Evolutionary conservation across 73 alveolate species (phyloP).

Genomic region (Paramecium sexaurelia): DNA sequence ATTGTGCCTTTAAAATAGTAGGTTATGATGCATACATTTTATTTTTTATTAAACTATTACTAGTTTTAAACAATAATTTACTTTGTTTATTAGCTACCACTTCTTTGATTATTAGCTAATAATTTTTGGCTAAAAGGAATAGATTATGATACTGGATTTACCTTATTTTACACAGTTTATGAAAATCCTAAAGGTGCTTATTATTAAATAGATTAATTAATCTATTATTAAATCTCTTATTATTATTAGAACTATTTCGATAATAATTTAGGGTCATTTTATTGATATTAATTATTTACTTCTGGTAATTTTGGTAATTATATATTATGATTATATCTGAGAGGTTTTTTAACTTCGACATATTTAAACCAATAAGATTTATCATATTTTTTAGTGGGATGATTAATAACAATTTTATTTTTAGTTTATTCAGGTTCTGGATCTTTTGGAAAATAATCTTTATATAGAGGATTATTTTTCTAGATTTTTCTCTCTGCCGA

Average conservation of each 20-base stretch:
- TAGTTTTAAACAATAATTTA: background rate
- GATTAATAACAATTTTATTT: background rate
- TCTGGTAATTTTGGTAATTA: conserved; percentile 37
- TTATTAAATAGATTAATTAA: background rate
- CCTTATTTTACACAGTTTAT: background rate
- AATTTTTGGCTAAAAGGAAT: conserved; percentile 47
- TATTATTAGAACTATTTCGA: background rate
- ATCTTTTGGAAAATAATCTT: conserved; percentile 29
- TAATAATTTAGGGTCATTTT: background rate
- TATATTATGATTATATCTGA: background rate
- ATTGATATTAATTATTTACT: background rate
- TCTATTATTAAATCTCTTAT: background rate
- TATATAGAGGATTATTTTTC: conserved; percentile 11
- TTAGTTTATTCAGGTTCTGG: background rate
- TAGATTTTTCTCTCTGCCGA: conserved; percentile 19
- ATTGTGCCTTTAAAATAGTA: background rate
- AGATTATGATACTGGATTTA: background rate
- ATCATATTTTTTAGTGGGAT: conserved; percentile 49
- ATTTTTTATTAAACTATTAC: background rate
- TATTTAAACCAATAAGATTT: conserved; percentile 58
- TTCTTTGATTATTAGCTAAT: conserved; percentile 13
- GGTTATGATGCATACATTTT: background rate
- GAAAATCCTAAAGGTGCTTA: background rate
- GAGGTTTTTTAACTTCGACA: background rate
- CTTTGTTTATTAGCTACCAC: background rate